Conservation (phyloP, 1,139 yeast species). For the Taiozyma sp. region DNA sequence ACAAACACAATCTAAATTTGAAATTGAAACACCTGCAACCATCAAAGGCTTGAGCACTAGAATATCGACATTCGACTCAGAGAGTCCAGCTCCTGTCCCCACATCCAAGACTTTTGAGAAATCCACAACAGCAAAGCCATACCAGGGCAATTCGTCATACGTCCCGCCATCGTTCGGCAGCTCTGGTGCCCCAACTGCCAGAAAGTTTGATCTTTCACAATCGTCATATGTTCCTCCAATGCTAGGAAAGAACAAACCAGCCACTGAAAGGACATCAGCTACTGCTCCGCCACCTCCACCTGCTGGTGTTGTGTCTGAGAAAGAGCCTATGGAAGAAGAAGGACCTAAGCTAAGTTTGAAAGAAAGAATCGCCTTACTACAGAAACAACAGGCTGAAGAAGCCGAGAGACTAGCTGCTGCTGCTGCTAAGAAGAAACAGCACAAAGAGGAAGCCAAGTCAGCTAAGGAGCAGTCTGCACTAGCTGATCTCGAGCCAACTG, state of each 20-base stretch:
- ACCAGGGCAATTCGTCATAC: constrained; percentile 37
- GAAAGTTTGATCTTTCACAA: constrained; percentile 14
- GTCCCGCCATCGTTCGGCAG: constrained; percentile 33
- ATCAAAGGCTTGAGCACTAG: constrained; percentile 8
- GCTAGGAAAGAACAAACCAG: constrained; percentile 13
- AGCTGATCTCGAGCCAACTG: neutral
- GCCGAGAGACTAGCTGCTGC: constrained; percentile 65
- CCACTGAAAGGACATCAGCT: constrained; percentile 3
- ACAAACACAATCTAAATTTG: constrained; percentile 1
- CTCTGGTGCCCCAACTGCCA: constrained; percentile 2
- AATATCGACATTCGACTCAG: constrained; percentile 14
- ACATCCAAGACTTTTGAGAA: constrained; percentile 18
- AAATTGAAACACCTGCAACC: constrained; percentile 5
- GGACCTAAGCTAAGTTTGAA: constrained; percentile 77
- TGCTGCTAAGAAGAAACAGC: constrained; percentile 51
- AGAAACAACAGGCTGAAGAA: constrained; percentile 78
- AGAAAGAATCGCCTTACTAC: constrained; percentile 81
- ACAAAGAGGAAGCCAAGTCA: constrained; percentile 43
- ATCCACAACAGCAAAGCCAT: constrained; percentile 11
- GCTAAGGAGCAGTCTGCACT: neutral
- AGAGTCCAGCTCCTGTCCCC: constrained; percentile 14
- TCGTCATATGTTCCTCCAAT: constrained; percentile 24
- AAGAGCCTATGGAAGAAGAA: constrained; percentile 29
- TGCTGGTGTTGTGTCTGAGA: constrained; percentile 21
- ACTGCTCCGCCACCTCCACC: constrained; percentile 16